Evolutionary conservation across 768 basidiomycete species (phyloP), one percentile per base, ranked within the genome.

Genomic region (Lactarius tabidus): DNA sequence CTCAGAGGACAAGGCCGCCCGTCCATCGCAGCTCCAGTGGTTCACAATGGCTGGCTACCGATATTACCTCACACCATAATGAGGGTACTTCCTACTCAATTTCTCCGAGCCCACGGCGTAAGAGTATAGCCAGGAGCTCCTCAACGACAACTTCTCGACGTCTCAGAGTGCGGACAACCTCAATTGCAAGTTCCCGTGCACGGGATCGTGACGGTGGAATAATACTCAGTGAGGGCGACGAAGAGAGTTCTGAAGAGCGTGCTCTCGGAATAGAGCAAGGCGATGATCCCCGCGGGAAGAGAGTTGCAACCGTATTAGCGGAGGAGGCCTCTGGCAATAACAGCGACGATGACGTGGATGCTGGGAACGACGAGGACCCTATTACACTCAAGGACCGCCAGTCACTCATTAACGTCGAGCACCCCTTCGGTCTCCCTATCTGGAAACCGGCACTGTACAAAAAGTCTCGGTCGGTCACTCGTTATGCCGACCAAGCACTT

Each of bases 391-490:
- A 90, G 77, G 95, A 98, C 70, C 85, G 97, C 35, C 97, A 99
- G 75, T 97, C 95, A 51, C 90, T 97, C 71, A 97, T 98, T 74
- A 99, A 99, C 77, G 95, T 97, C 73, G 93, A 96, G 73, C 97
- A 99, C 75, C 97, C 97, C 17, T 99, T 99, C 75, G 97, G 97
- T 80, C 82, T 99, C 65, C 96, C 93, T 43, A 98, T 99, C 74
- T 99, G 97, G 97, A 99, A 99, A 76, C 97, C 97, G 26, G 97
- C 97, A 0, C 77, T 99, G 64, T 99, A 99, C 86, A 95, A 95
- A 77, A 99, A 99, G 75, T 90, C 91, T 36, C 89, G 97, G 36
- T 93, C 95, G 2, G 92, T 99, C 71, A 98, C 95, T 57, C 92
- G 96, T 58, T 86, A 94, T 77, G 97, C 97, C 41, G 97, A 99